A percentile compares a stretch with the other conserved stretches of the same genome.
Evolutionary conservation across 257 asterid species (phyloP).

Genomic region (Scutellaria minor): DNA sequence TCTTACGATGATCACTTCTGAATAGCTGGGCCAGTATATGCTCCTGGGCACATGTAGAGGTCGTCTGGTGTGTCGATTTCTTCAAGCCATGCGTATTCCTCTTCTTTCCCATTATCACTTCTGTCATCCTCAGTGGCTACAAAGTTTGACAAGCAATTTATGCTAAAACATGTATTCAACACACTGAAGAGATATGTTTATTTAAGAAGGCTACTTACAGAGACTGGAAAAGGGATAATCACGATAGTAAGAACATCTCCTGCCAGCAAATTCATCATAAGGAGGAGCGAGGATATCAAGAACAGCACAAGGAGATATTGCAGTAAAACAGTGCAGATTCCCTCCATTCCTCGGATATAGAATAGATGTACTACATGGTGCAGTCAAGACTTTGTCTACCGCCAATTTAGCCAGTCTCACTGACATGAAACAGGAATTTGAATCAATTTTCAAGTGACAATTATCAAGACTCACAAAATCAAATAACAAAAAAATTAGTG

Average conservation of each 20-base stretch:
- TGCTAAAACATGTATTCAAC: not conserved
- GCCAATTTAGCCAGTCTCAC: conserved; percentile 92
- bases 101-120: conserved; percentile 45
- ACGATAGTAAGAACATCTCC: conserved; percentile 83
- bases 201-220: conserved; percentile 48
- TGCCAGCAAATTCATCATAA: conserved; percentile 69
- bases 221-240: conserved; percentile 77
- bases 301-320: conserved; percentile 91
- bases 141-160: conserved; percentile 10
- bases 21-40: conserved; percentile 67
- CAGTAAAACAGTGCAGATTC: conserved; percentile 90
- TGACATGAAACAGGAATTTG: conserved; percentile 36
- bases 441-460: conserved; percentile 5
- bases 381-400: conserved; percentile 76
- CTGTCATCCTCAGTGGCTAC: conserved; percentile 55
- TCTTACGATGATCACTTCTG: conserved; percentile 36
- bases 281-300: conserved; percentile 97
- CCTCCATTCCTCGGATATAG: conserved; percentile 89
- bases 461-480: conserved; percentile 23
- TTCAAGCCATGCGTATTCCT: conserved; percentile 88
- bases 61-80: conserved; percentile 76
- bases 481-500: not conserved
- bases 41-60: conserved; percentile 69
- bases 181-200: not conserved
- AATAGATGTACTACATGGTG: conserved; percentile 70